These are phyloP conservation scores for Fusarium phyllophilum DNA, from an alignment of 2,329 filamentous ascomycete genomes.

Conservation along the genomic window DNA sequence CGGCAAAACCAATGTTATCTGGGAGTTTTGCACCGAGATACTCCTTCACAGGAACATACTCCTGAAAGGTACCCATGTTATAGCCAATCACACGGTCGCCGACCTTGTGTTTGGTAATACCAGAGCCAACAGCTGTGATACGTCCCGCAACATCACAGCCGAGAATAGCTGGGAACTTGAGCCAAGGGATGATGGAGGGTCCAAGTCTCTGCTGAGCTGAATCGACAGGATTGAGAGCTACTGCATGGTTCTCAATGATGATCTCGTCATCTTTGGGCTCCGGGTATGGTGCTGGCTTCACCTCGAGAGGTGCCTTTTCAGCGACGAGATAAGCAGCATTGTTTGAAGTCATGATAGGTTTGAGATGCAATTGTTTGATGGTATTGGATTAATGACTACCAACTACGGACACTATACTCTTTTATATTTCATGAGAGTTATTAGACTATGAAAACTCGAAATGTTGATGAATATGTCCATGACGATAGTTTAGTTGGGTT, in stretches of 20 bases:
- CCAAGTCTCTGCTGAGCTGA: conserved; percentile 11
- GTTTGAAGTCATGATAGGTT: neutral
- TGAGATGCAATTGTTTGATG: neutral
- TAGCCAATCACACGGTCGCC: neutral
- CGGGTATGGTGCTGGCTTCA: neutral
- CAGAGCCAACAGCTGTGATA: neutral
- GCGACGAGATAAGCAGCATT: conserved; percentile 5
- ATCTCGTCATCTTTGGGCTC: neutral
- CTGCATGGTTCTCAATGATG: conserved; percentile 5
- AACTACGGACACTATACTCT: neutral
- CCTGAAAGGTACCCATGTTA: conserved; percentile 6
- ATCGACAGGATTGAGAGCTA: conserved; percentile 15
- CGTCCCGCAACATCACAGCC: conserved; percentile 12
- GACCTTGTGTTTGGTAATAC: neutral
- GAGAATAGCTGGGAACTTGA: conserved; percentile 16
- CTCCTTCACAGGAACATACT: conserved; percentile 4
- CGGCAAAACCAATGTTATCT: neutral
- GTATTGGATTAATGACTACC: accelerated
- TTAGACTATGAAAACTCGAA: neutral
- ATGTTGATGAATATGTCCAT: neutral
- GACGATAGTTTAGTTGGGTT: neutral
- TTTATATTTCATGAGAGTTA: too few relatives aligned
- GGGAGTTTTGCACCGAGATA: neutral
- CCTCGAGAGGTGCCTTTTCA: conserved; percentile 2
- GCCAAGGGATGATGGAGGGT: conserved; percentile 8